Percentiles rank a stretch among this genome's conserved stretches.
Conservation (phyloP, 352 stramenopile species). For the Globisporangium mamillatum region DNA sequence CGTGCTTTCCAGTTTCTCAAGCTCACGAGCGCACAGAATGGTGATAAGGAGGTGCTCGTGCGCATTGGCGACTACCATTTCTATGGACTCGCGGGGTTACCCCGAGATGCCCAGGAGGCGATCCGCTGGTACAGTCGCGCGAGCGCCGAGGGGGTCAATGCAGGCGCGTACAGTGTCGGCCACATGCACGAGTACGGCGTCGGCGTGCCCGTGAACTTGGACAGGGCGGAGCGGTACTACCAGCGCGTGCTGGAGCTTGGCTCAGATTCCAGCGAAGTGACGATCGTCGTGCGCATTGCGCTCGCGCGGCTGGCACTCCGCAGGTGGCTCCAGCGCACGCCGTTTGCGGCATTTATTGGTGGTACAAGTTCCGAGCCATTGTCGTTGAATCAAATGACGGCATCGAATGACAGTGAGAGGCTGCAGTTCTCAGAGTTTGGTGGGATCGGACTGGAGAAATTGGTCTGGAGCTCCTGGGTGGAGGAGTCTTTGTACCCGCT, state of each 20-base stretch:
- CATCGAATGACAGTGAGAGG: not conserved
- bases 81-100: conserved; percentile 55
- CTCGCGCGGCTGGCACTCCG: conserved; percentile 32
- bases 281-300: conserved; percentile 37
- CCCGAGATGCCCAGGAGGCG: conserved; percentile 28
- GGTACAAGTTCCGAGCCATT: not conserved
- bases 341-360: conserved; percentile 20
- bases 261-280: conserved; percentile 22
- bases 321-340: conserved; percentile 28
- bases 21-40: conserved; percentile 30
- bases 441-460: conserved; percentile 6
- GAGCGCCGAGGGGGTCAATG: conserved; percentile 51
- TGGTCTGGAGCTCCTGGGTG: conserved; percentile 1
- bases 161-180: conserved; percentile 70
- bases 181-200: conserved; percentile 73
- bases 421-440: conserved; percentile 10
- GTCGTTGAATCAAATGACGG: not conserved
- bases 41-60: conserved; percentile 58
- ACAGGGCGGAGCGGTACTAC: conserved; percentile 66
- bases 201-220: conserved; percentile 42
- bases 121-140: conserved; percentile 71
- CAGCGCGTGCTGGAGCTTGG: conserved; percentile 49
- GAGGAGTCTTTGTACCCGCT: conserved; percentile 1
- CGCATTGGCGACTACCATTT: conserved; percentile 78
- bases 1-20: conserved; percentile 43